A percentile compares a stretch with the other conserved stretches of the same genome.
Evolutionary conservation across 169 alveolate species (phyloP).

Genomic region (Cryptosporidium parvum): DNA sequence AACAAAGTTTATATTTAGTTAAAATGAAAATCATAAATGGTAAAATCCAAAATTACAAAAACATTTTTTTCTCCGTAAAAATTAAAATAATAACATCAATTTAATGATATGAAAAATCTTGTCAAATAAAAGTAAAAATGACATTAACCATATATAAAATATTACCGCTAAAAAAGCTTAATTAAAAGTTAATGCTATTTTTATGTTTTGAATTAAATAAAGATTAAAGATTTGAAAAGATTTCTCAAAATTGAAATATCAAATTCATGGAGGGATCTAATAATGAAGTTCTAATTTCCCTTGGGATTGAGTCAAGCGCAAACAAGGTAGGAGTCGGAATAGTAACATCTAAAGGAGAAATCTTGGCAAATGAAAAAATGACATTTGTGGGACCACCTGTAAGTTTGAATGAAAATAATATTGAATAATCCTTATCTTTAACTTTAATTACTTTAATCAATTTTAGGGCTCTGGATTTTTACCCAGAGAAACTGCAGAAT

Average conservation of each 20-base stretch:
- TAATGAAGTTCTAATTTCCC: constrained; percentile 76
- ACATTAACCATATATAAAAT: neutral
- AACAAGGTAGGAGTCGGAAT: constrained; percentile 98
- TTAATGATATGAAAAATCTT: neutral
- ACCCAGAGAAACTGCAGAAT: constrained; percentile 97
- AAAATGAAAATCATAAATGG: too few species aligned
- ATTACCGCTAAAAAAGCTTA: constrained; percentile 8
- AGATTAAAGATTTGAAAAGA: neutral
- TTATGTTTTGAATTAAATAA: neutral
- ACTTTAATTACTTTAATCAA: neutral
- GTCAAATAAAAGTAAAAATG: neutral
- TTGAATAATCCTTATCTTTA: neutral
- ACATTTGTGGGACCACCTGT: constrained; percentile 98
- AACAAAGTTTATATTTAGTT: too few species aligned
- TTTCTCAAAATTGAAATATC: neutral
- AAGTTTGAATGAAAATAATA: constrained; percentile 15
- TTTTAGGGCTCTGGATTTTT: constrained; percentile 93
- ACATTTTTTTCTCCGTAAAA: neutral
- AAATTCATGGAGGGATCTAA: constrained; percentile 14
- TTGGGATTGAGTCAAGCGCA: constrained; percentile 99
- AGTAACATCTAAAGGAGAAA: constrained; percentile 92
- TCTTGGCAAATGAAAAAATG: constrained; percentile 94
- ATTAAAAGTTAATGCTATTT: neutral
- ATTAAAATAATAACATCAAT: neutral
- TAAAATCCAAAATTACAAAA: too few species aligned